phyloP scores from a whole-genome alignment of 257 asterid species.

The Solanum tarapatanum region DNA sequence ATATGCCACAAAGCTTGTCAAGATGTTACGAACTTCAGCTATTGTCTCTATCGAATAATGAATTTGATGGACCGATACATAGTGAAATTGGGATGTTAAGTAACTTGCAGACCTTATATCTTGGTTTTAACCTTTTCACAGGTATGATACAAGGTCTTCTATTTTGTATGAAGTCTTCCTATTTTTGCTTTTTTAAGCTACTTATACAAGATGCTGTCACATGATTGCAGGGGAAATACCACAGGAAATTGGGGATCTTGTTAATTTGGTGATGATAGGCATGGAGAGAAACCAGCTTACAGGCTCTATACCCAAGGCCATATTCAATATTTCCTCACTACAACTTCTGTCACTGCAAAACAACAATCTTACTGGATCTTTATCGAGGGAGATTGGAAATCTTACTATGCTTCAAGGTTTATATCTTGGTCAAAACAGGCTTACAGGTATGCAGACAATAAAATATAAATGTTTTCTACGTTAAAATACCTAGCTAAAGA shows the following conservation, averaged over 20 bases:
- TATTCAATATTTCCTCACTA: constrained; percentile 12
- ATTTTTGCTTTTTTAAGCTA: neutral
- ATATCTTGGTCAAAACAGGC: neutral
- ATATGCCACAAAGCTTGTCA: neutral
- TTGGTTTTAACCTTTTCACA: neutral
- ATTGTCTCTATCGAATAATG: neutral
- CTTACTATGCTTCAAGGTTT: constrained; percentile 11
- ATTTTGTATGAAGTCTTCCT: neutral
- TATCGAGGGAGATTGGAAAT: constrained; percentile 17
- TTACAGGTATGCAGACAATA: neutral
- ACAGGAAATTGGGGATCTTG: neutral
- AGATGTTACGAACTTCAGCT: neutral
- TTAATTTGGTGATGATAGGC: neutral
- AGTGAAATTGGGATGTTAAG: neutral
- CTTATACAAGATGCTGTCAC: neutral
- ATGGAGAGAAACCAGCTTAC: constrained; percentile 6
- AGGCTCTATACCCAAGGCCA: constrained; percentile 10
- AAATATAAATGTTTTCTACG: neutral
- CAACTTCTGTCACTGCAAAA: neutral
- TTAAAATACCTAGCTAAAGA: neutral
- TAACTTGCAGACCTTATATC: neutral
- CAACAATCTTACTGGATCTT: constrained; percentile 7
- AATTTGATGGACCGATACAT: neutral
- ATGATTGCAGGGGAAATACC: neutral
- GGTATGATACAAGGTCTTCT: neutral